A percentile compares a stretch with the other conserved stretches of the same genome.
Conservation (phyloP, 768 basidiomycete genomes). For the Russula lepida region DNA sequence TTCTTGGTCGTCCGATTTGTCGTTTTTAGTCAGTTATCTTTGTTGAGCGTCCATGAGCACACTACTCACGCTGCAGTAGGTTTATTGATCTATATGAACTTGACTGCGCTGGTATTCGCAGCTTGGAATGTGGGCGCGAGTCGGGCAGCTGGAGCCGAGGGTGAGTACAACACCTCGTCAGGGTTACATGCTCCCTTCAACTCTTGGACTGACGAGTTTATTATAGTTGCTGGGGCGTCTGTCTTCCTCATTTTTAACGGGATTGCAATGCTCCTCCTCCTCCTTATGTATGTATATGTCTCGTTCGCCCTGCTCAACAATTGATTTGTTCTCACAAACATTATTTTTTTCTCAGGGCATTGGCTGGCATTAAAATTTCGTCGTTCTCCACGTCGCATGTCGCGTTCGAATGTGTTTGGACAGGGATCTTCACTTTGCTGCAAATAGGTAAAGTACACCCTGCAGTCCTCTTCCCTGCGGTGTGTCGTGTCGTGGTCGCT, state of each 20-base stretch:
- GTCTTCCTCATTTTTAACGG: neutral
- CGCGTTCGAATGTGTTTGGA: constrained; percentile 50
- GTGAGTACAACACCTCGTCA: neutral
- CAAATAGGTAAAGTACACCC: constrained; percentile 34
- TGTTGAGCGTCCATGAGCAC: neutral
- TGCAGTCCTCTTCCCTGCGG: neutral
- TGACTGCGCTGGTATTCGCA: constrained; percentile 12
- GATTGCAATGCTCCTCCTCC: constrained; percentile 26
- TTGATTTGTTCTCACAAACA: constrained; percentile 34
- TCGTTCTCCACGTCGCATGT: constrained; percentile 35
- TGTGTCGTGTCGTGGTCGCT: neutral
- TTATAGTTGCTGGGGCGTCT: neutral
- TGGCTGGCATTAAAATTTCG: constrained; percentile 34
- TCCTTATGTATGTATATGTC: constrained; percentile 35
- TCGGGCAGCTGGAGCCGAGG: neutral
- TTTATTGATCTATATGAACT: constrained; percentile 38
- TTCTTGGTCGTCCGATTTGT: constrained; percentile 52
- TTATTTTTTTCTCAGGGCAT: neutral
- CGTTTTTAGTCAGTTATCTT: constrained; percentile 38
- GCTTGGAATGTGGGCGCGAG: constrained; percentile 13
- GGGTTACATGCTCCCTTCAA: neutral
- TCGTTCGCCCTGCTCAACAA: constrained; percentile 23
- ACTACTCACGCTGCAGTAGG: neutral
- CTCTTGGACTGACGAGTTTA: neutral
- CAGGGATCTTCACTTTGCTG: constrained; percentile 38